Conservation (phyloP, 208 protist genomes). For the Trypanosoma congolense region DNA sequence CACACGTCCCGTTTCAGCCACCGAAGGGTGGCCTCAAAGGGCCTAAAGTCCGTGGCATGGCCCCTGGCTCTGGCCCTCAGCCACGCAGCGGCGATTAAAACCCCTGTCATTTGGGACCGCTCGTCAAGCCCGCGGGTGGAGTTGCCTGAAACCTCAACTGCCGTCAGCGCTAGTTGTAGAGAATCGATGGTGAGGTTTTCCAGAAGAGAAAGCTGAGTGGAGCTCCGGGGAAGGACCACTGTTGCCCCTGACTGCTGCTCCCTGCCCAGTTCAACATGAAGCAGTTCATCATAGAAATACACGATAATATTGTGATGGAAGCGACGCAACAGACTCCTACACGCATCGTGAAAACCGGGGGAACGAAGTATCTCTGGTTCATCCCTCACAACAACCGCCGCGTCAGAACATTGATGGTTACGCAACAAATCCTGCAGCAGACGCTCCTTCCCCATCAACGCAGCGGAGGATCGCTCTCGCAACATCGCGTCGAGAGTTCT, state of each 20-base stretch:
- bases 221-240: neutral
- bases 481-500: conserved; percentile 20
- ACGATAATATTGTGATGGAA: conserved; percentile 8
- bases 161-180: conserved; percentile 8
- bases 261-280: conserved; percentile 9
- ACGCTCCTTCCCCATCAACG: conserved; percentile 1
- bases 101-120: neutral
- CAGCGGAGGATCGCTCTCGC: conserved; percentile 6
- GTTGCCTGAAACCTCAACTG: conserved; percentile 13
- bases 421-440: conserved; percentile 12
- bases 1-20: conserved; percentile 13
- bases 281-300: conserved; percentile 21
- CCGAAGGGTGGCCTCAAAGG: conserved; percentile 5
- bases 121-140: neutral
- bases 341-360: conserved; percentile 16
- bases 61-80: conserved; percentile 1
- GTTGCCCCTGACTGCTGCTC: neutral
- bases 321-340: conserved; percentile 6
- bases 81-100: conserved; percentile 12
- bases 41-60: neutral
- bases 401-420: conserved; percentile 10
- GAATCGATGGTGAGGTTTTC: neutral
- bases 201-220: neutral
- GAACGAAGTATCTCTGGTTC: conserved; percentile 13
- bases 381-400: conserved; percentile 18